Conservation (phyloP, 2,329 filamentous ascomycete species). For the Zopfia rhizophila region DNA sequence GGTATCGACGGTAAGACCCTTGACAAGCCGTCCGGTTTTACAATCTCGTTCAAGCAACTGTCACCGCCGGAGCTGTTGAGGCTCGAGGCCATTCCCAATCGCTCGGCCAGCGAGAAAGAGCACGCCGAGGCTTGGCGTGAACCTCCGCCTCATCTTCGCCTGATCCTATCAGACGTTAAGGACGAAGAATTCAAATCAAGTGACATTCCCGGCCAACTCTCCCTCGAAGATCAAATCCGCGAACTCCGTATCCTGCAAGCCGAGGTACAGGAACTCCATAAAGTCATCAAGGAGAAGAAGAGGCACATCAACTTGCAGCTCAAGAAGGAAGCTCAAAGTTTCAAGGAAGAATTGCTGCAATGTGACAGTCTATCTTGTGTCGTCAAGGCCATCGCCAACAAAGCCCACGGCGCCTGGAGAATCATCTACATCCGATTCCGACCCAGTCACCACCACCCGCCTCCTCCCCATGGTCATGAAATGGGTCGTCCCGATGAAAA, state of each 20-base stretch:
- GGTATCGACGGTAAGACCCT: slow-evolving; percentile 49
- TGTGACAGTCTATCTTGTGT: slow-evolving; percentile 58
- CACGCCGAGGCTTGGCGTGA: slow-evolving; percentile 49
- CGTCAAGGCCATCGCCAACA: slow-evolving; percentile 50
- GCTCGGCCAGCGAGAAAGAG: slow-evolving; percentile 35
- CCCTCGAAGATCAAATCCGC: slow-evolving; percentile 53
- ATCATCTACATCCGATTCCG: slow-evolving; percentile 42
- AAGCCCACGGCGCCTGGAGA: slow-evolving; percentile 47
- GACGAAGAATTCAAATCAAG: slow-evolving; percentile 17
- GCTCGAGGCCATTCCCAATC: slow-evolving; percentile 45
- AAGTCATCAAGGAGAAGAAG: slow-evolving; percentile 49
- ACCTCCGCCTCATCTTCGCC: slow-evolving; percentile 46
- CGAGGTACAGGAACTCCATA: slow-evolving; percentile 50
- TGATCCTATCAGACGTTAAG: slow-evolving; percentile 30
- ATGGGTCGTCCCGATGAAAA: slow-evolving; percentile 41
- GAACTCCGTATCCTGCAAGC: slow-evolving; percentile 53
- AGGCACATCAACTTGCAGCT: slow-evolving; percentile 44
- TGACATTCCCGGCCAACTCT: slow-evolving; percentile 12
- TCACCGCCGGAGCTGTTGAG: slow-evolving; percentile 50
- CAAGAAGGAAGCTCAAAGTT: slow-evolving; percentile 38
- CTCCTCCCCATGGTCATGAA: slow-evolving; percentile 13
- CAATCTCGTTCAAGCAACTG: slow-evolving; percentile 53
- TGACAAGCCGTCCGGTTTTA: slow-evolving; percentile 47
- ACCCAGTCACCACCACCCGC: slow-evolving; percentile 30
- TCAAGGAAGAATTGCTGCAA: slow-evolving; percentile 53